These are phyloP conservation scores for Hericium alpestre DNA, from an alignment of 768 basidiomycete species.

Conservation along the genomic window DNA sequence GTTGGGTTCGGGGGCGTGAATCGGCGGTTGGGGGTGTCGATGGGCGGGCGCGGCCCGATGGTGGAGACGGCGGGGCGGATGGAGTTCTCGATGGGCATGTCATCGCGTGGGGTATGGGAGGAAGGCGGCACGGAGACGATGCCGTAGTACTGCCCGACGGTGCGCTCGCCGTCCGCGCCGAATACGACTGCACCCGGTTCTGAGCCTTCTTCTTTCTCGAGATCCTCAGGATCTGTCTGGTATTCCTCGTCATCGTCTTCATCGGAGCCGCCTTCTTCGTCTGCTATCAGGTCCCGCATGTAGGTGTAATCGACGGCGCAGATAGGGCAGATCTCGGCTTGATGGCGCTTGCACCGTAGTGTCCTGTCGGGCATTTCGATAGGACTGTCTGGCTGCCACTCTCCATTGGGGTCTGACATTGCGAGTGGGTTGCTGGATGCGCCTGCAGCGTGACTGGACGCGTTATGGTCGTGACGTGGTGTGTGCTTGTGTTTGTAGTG, in stretches of 20 bases:
- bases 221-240: not conserved
- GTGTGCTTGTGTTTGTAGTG: conserved; percentile 11
- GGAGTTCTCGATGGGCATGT: conserved; percentile 3
- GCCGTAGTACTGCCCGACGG: not conserved
- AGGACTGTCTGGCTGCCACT: not conserved
- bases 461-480: not conserved
- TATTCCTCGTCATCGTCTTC: not conserved
- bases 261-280: not conserved
- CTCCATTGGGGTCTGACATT: not conserved
- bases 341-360: not conserved
- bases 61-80: not conserved
- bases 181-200: not conserved
- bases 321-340: not conserved
- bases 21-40: not conserved
- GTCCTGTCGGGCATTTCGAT: not conserved
- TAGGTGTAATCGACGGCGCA: not conserved
- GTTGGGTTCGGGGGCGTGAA: conserved; percentile 2
- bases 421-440: not conserved
- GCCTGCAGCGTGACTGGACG: not conserved
- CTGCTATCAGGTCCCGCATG: not conserved
- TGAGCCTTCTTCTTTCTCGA: not conserved
- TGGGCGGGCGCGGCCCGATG: not conserved
- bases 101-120: not conserved
- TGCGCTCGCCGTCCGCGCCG: not conserved
- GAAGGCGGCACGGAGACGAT: not conserved